Base-by-base conservation (phyloP, 306 rosid genomes). In the Lathyrus tuberosus region DNA sequence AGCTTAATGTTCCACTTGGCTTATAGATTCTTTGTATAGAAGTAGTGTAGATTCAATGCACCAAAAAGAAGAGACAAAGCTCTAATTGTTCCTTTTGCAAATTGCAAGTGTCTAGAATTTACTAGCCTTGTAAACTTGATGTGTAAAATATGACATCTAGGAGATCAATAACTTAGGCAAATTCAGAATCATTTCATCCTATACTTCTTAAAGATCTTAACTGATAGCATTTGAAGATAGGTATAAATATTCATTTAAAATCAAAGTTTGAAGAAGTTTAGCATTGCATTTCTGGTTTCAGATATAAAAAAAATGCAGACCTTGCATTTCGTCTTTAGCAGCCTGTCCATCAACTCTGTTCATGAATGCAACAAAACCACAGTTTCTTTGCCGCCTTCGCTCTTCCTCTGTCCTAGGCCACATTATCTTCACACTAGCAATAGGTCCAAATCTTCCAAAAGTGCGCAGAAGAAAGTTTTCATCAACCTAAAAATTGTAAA, bases 281-380 rank as follows among this genome's bases (percentile, higher is more conserved):
- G 69, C 18, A 61, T 43, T 37, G 61, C 52, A 44, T 13, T 44
- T 24, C 41, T 20, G 3, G 69, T 52, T 66, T 66, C 60, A 33
- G 57, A 47, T 47, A 2, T 30, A 7, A 30, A 76, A 63, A 57
- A 77, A 68, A 43, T 76, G 24, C 76, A 77, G 62, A 95, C 99
- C 99, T 84, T 95, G 99, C 99, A 95, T 95, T 82, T 95, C 99
- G 72, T 95, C 99, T 83, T 95, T 95, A 3, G 99, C 99, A 44
- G 99, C 99, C 79, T 95, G 99, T 40, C 97, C 99, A 83, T 95
- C 99, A 77, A 71, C 88, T 81, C 99, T 89, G 74, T 95, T 95
- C 99, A 95, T 95, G 90, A 95, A 95, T 83, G 99, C 99, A 40
- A 95, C 99, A 87, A 95, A 95, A 64, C 99, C 99, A 89, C 99